A percentile compares a stretch with the other conserved stretches of the same genome.
Evolutionary conservation across 176 grass and related monocot species (phyloP).

Genomic region (Neostapfia colusana): DNA sequence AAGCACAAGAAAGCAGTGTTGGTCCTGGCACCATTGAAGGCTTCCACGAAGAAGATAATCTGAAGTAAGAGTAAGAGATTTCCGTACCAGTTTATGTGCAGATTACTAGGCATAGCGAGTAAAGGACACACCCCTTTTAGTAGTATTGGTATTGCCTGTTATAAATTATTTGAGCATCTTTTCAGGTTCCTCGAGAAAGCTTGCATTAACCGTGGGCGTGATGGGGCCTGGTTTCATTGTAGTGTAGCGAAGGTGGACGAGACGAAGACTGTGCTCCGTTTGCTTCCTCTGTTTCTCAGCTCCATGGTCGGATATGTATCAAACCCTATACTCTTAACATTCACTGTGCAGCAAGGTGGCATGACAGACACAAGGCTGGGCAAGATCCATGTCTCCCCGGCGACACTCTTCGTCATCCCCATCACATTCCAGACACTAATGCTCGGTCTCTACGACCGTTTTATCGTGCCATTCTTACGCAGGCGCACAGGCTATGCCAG

Average conservation of each 20-base stretch:
- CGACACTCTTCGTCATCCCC: slow-evolving; percentile 62
- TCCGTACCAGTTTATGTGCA: background rate
- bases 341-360: slow-evolving; percentile 57
- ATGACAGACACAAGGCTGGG: slow-evolving; percentile 61
- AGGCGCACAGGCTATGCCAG: slow-evolving; percentile 38
- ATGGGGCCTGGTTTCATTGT: slow-evolving; percentile 50
- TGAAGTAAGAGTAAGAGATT: slow-evolving; percentile 34
- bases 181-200: slow-evolving; percentile 68
- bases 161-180: slow-evolving; percentile 18
- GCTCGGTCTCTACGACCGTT: slow-evolving; percentile 47
- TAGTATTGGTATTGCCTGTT: background rate
- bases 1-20: slow-evolving; percentile 9
- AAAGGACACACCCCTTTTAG: background rate
- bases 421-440: slow-evolving; percentile 50
- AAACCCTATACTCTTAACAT: slow-evolving; percentile 34
- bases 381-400: slow-evolving; percentile 51
- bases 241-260: slow-evolving; percentile 55
- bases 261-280: slow-evolving; percentile 50
- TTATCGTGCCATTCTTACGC: slow-evolving; percentile 46
- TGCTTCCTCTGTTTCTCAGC: slow-evolving; percentile 63
- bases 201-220: slow-evolving; percentile 42
- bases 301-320: slow-evolving; percentile 52
- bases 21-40: background rate
- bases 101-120: background rate
- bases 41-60: slow-evolving; percentile 10